These are phyloP conservation scores for Daedaleopsis sinensis DNA, from an alignment of 768 basidiomycete genomes.

Conservation along the genomic window DNA sequence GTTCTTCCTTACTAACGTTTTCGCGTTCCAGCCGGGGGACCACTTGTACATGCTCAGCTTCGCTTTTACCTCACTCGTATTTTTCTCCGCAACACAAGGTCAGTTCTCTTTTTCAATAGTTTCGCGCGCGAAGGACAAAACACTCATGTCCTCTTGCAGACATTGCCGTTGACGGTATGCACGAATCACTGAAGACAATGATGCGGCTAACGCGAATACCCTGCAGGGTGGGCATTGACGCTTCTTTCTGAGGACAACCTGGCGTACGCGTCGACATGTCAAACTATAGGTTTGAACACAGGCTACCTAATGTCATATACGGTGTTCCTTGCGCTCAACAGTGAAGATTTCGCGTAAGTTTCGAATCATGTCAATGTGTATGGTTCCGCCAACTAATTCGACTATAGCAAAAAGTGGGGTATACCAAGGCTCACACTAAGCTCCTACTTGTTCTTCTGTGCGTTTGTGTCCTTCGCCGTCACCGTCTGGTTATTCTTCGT, in stretches of 20 bases:
- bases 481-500: slow-evolving; percentile 91
- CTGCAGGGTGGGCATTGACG: slow-evolving; percentile 75
- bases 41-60: slow-evolving; percentile 78
- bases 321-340: slow-evolving; percentile 96
- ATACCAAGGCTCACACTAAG: slow-evolving; percentile 71
- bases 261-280: slow-evolving; percentile 96
- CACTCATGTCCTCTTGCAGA: slow-evolving; percentile 49
- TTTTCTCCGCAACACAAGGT: slow-evolving; percentile 98
- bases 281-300: slow-evolving; percentile 95
- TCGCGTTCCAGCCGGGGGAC: slow-evolving; percentile 65
- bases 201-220: slow-evolving; percentile 41
- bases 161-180: slow-evolving; percentile 93
- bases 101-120: background rate
- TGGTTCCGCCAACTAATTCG: slow-evolving; percentile 6
- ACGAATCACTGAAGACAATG: slow-evolving; percentile 12
- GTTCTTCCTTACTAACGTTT: slow-evolving; percentile 15
- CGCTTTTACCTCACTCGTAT: slow-evolving; percentile 87
- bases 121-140: slow-evolving; percentile 8
- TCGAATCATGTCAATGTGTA: background rate
- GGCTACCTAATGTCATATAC: slow-evolving; percentile 97
- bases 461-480: slow-evolving; percentile 76
- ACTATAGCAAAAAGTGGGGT: slow-evolving; percentile 69
- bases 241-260: slow-evolving; percentile 90
- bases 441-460: slow-evolving; percentile 88
- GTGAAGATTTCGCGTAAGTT: slow-evolving; percentile 83